These are phyloP conservation scores for Saturnispora dispora DNA, from an alignment of 805 yeast species.

Conservation along the genomic window DNA sequence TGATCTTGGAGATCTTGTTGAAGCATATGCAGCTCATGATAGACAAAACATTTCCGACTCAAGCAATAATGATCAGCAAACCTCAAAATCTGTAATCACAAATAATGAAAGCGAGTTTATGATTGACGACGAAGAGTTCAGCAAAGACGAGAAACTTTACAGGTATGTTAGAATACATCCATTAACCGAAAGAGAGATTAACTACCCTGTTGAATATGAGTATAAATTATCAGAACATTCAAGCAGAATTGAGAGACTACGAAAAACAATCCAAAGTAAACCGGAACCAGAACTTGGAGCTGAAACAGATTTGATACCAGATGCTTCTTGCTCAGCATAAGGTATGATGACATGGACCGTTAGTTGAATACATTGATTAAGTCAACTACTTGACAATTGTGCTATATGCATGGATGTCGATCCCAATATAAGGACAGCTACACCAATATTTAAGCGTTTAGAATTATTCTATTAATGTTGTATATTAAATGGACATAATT, in stretches of 20 bases:
- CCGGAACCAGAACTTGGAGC: not conserved
- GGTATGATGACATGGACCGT: not conserved
- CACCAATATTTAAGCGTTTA: too few species aligned
- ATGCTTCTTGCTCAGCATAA: not conserved
- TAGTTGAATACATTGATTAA: too few species aligned
- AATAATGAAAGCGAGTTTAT: not conserved
- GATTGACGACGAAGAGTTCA: constrained; percentile 21
- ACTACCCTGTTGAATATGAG: constrained; percentile 33
- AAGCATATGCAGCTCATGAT: not conserved
- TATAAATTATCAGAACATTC: constrained; percentile 8
- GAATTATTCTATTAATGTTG: too few species aligned
- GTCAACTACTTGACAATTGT: not conserved
- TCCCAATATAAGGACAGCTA: too few species aligned
- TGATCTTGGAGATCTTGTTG: constrained; percentile 6
- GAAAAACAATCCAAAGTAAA: not conserved
- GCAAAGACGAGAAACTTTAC: constrained; percentile 29
- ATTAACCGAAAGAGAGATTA: constrained; percentile 30
- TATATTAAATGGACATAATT: too few species aligned
- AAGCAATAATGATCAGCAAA: not conserved
- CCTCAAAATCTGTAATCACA: not conserved
- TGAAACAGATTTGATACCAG: not conserved
- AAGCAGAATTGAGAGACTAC: not conserved
- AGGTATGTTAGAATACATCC: constrained; percentile 26
- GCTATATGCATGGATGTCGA: not conserved
- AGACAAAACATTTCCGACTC: not conserved